Percentiles rank a stretch among this genome's conserved stretches.
Conservation (phyloP, 345 rosid genomes). For the Eucalyptus dawsonii region DNA sequence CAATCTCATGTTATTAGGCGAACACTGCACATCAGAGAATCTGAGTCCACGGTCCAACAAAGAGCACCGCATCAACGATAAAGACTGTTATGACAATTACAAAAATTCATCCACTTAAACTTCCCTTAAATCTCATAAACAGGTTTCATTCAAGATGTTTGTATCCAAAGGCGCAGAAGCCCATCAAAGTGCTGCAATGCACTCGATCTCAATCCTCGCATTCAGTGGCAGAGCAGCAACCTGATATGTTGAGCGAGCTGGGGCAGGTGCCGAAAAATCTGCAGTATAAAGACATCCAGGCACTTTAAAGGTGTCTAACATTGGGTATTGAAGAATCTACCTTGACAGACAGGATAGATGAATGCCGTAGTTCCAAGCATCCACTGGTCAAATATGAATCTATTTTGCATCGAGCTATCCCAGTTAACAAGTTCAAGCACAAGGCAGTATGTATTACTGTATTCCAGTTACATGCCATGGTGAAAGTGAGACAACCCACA, state of each 20-base stretch:
- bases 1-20: neutral
- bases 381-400: neutral
- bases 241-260: constrained; percentile 87
- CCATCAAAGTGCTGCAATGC: constrained; percentile 58
- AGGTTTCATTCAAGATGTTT: neutral
- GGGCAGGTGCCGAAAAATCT: constrained; percentile 82
- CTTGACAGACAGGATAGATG: neutral
- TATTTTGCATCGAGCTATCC: neutral
- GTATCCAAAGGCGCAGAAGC: neutral
- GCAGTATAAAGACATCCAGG: constrained; percentile 1
- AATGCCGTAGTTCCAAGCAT: neutral
- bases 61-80: neutral
- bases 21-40: neutral
- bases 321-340: neutral
- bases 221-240: constrained; percentile 89
- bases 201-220: constrained; percentile 87
- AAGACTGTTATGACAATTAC: neutral
- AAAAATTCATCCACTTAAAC: neutral
- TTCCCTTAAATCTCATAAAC: neutral
- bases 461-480: neutral
- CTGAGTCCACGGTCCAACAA: neutral
- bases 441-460: neutral
- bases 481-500: neutral
- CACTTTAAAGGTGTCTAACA: neutral
- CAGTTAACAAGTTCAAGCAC: neutral